Evolutionary conservation across 2,329 filamentous ascomycete genomes (phyloP), one percentile per base, ranked within the genome.

Genomic region (Pseudonectria buxi): DNA sequence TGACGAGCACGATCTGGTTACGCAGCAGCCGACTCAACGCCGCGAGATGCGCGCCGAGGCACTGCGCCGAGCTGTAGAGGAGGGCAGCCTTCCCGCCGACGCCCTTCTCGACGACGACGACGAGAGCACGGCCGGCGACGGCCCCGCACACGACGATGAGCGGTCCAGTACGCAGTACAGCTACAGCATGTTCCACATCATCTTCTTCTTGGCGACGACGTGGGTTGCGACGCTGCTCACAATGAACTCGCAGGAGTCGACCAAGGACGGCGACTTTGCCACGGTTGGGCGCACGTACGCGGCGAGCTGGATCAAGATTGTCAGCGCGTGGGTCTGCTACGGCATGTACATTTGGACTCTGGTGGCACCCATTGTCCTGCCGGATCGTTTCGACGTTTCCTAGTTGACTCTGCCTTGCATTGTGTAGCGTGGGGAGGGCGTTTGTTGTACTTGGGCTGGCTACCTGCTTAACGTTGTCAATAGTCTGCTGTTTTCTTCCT

Each of bases 231-330:
- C 89, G 1, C 70, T 98, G 25, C 72, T 98, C 24, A 73, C 71
- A 10, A 84, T 89, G 67, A 84, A 86, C 53, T 77, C 84, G 46
- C 76, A 83, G 7, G 72, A 79, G 44, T 66, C 69, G 28, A 77
- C 78, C 40, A 71, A 75, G 30, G 73, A 58, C 25, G 72, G 78
- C 32, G 82, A 89, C 54, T 96, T 98, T 62, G 86, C 87, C 2
- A 86, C 90, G 0, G 90, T 98, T 4, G 92, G 92, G 14, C 75
- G 92, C 40, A 96, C 90, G 5, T 94, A 96, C 63, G 94, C 88
- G 76, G 92, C 92, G 24, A 95, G 87, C 56, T 98, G 94, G 92
- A 88, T 95, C 50, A 98, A 98, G 78, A 96, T 98, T 61, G 81
- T 95, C 35, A 94, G 89, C 62, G 82, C 90, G 13, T 98, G 92